phyloP scores from a whole-genome alignment of 139 green algal genomes.

The Chlorella sp. region DNA sequence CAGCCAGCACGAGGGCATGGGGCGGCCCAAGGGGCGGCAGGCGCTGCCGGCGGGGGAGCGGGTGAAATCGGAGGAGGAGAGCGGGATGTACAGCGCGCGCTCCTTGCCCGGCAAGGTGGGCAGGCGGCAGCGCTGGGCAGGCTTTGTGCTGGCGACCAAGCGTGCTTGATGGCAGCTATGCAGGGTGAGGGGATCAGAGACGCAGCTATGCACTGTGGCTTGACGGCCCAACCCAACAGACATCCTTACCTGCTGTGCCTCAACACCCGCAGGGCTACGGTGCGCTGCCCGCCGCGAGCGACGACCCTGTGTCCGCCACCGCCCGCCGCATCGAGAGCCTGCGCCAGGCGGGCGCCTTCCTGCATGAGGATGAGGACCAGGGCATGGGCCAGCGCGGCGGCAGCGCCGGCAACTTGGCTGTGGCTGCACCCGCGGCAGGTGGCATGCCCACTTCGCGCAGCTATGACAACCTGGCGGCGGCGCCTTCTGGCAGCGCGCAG shows the following conservation, averaged over 20 bases:
- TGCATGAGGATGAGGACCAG: not conserved
- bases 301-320: conserved; percentile 10
- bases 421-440: not conserved
- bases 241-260: not conserved
- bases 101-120: too few species aligned
- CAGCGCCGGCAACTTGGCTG: not conserved
- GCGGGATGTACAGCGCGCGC: too few species aligned
- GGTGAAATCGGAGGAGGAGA: too few species aligned
- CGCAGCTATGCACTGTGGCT: too few species aligned
- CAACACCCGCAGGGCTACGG: not conserved
- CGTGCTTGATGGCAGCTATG: too few species aligned
- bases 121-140: too few species aligned
- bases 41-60: too few species aligned
- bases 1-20: too few species aligned
- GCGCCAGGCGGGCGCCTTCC: conserved; percentile 1
- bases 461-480: conserved; percentile 1
- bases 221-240: too few species aligned
- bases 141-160: too few species aligned
- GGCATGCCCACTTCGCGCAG: not conserved
- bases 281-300: not conserved
- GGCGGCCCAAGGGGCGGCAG: too few species aligned
- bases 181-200: too few species aligned
- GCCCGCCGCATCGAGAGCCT: conserved; percentile 21
- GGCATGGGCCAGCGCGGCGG: not conserved
- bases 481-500: not conserved